phyloP scores from a whole-genome alignment of 2,329 filamentous ascomycete genomes.

The Colletotrichum sp. region DNA sequence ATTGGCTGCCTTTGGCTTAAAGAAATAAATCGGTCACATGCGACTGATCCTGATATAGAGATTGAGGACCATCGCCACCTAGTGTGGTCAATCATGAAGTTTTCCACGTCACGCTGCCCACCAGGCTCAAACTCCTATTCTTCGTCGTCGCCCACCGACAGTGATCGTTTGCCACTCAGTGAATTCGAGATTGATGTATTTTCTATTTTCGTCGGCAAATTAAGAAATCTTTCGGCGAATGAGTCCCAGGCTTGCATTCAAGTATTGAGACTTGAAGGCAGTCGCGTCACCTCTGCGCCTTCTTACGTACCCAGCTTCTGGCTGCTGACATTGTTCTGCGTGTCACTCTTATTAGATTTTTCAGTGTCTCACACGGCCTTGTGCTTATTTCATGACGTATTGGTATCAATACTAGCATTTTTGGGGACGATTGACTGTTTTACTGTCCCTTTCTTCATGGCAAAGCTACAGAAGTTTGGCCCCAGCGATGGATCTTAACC shows the following conservation, averaged over 20 bases:
- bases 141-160: not conserved
- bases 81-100: not conserved
- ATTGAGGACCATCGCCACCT: not conserved
- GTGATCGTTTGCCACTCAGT: not conserved
- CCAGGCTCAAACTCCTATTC: not conserved
- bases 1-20: not conserved
- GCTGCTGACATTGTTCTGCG: not conserved
- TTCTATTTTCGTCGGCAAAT: fast-evolving
- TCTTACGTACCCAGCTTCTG: not conserved
- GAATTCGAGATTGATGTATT: not conserved
- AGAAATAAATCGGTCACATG: not conserved
- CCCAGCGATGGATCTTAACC: not conserved
- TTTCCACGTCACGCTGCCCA: not conserved
- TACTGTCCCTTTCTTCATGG: not conserved
- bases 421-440: no score
- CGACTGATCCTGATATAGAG: not conserved
- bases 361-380: not conserved
- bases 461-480: fast-evolving
- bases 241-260: not conserved
- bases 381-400: not conserved
- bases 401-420: not conserved
- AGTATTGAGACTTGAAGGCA: not conserved
- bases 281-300: no score
- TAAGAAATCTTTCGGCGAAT: no score
- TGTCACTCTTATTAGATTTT: fast-evolving